Percentiles rank a stretch among this genome's conserved stretches.
Evolutionary conservation across 2,329 filamentous ascomycete species (phyloP).

Genomic region (Hirsutella rhossiliensis): DNA sequence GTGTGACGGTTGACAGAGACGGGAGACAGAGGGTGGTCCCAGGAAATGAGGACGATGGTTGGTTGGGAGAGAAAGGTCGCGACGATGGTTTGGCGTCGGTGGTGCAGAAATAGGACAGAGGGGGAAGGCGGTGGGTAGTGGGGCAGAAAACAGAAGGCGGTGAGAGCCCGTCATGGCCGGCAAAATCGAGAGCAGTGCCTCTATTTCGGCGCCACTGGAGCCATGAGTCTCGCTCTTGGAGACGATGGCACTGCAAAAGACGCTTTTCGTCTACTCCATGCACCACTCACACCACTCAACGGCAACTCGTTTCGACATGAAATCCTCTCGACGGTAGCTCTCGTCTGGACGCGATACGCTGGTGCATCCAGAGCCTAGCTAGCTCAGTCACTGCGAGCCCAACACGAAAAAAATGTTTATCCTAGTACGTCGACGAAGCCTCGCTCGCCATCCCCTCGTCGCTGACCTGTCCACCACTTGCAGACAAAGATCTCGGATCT

Average conservation of each 20-base stretch:
- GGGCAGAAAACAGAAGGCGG: slow-evolving; percentile 1
- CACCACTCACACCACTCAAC: not conserved
- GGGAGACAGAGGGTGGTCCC: too few species aligned
- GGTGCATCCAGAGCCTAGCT: too few species aligned
- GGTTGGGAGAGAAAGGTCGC: not conserved
- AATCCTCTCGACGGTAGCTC: not conserved
- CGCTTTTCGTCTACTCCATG: too few species aligned
- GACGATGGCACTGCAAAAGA: too few species aligned
- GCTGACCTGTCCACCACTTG: not conserved
- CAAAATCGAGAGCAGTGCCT: not conserved
- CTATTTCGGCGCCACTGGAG: not conserved
- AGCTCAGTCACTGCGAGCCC: not conserved
- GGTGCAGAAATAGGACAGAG: not conserved
- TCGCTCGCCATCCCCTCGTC: not conserved
- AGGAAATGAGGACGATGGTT: too few species aligned
- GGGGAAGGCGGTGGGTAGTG: not conserved
- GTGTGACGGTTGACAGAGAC: too few species aligned
- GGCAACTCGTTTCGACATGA: not conserved
- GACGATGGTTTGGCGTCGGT: not conserved
- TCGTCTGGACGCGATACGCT: not conserved
- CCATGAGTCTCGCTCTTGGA: too few species aligned
- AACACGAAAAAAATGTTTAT: slow-evolving; percentile 2
- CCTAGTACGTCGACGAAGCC: not conserved
- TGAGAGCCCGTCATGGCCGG: not conserved
- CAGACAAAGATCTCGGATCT: slow-evolving; percentile 91